A percentile compares a stretch with the other conserved stretches of the same genome.
Evolutionary conservation across 768 basidiomycete genomes (phyloP).

Genomic region (Termitomyces sp.): DNA sequence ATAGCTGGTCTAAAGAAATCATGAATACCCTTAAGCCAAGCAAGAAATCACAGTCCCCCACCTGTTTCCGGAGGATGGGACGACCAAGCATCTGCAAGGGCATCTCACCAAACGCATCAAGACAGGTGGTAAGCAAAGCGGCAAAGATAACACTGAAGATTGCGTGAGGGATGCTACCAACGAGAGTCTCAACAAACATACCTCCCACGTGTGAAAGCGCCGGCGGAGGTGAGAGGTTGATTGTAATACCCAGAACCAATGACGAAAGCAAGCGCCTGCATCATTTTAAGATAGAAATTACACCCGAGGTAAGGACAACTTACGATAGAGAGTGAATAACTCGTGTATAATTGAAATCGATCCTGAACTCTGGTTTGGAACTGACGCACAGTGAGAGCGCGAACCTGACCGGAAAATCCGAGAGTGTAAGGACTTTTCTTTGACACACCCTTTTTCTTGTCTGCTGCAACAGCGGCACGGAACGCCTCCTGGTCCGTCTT

Average conservation of each 20-base stretch:
- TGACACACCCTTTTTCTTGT: conserved; percentile 76
- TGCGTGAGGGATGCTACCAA: not conserved
- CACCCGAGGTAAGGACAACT: conserved; percentile 19
- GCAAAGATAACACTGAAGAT: conserved; percentile 57
- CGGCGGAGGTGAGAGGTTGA: conserved; percentile 65
- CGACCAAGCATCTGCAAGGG: conserved; percentile 77
- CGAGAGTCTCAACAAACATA: conserved; percentile 9
- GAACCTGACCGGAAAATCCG: conserved; percentile 69
- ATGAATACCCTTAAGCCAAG: not conserved
- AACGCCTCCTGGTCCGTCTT: conserved; percentile 71
- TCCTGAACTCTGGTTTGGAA: conserved; percentile 74
- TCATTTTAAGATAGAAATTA: not conserved
- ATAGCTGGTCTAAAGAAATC: conserved; percentile 39
- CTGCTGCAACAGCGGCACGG: conserved; percentile 65
- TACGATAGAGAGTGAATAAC: conserved; percentile 56
- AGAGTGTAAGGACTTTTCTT: conserved; percentile 81
- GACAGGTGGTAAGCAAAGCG: conserved; percentile 58
- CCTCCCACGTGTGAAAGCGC: conserved; percentile 85
- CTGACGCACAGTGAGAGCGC: conserved; percentile 64
- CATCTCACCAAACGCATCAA: conserved; percentile 76
- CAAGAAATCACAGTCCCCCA: conserved; percentile 2
- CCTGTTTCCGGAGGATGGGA: conserved; percentile 68
- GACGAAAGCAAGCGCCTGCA: conserved; percentile 52
- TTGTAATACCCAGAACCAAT: conserved; percentile 74
- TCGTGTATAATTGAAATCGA: conserved; percentile 70